Evolutionary conservation across 176 grass and related monocot species (phyloP).

Genomic region (Lolium multiflorum): DNA sequence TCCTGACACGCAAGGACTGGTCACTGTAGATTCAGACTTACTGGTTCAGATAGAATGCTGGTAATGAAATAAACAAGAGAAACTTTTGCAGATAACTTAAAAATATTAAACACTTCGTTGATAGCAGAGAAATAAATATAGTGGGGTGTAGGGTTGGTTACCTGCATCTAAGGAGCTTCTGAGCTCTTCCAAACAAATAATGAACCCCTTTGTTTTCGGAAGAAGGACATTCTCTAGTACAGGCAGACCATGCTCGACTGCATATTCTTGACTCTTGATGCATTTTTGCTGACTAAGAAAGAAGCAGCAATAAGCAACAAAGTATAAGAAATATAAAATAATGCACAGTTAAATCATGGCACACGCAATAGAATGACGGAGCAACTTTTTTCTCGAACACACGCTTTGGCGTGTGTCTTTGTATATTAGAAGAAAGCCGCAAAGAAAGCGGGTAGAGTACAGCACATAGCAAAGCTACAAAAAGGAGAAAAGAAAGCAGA

Average conservation of each 20-base stretch:
- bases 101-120: constrained; percentile 8
- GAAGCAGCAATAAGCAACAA: constrained; percentile 44
- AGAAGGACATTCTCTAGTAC: constrained; percentile 79
- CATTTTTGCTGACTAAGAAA: constrained; percentile 86
- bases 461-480: neutral
- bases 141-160: neutral
- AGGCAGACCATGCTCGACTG: constrained; percentile 76
- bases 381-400: neutral
- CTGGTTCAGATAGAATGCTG: neutral
- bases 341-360: constrained; percentile 24
- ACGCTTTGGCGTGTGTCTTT: too few species aligned
- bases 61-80: neutral
- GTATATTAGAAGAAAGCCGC: too few species aligned
- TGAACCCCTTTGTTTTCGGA: constrained; percentile 88
- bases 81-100: neutral
- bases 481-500: too few species aligned
- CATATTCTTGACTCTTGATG: constrained; percentile 77
- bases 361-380: constrained; percentile 31
- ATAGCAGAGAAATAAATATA: neutral
- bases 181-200: constrained; percentile 72
- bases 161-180: constrained; percentile 67
- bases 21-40: neutral
- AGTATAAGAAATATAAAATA: constrained; percentile 28
- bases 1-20: neutral
- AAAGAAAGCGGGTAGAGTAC: too few species aligned